A percentile compares a stretch with the other conserved stretches of the same genome.
Evolutionary conservation across 106 monocot species (phyloP).

Genomic region (Triglochin maritima): DNA sequence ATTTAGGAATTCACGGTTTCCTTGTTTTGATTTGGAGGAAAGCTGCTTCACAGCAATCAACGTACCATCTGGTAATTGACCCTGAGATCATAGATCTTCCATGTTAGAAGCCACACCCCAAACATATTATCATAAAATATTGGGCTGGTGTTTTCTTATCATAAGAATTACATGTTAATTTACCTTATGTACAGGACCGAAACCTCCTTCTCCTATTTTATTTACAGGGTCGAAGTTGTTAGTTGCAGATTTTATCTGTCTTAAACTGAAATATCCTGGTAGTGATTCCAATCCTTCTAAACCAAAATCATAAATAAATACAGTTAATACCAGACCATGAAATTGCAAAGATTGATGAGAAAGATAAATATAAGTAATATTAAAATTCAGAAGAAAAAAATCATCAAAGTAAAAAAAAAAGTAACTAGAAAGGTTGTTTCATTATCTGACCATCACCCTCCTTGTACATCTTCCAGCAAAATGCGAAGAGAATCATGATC

Average conservation of each 20-base stretch:
- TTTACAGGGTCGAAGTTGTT: constrained; percentile 11
- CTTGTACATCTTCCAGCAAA: constrained; percentile 10
- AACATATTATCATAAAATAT: too few relatives aligned
- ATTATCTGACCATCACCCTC: constrained; percentile 19
- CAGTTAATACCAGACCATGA: too few relatives aligned
- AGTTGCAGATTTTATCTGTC: constrained; percentile 17
- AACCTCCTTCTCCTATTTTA: constrained; percentile 28
- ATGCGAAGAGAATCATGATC: constrained; percentile 7
- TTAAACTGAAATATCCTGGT: constrained; percentile 13
- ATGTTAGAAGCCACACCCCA: neutral
- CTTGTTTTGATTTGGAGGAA: constrained; percentile 18
- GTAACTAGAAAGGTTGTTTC: neutral
- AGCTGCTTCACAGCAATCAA: constrained; percentile 24
- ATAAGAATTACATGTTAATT: neutral
- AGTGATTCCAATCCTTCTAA: neutral
- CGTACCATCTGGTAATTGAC: constrained; percentile 8
- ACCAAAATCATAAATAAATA: neutral
- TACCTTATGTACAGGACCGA: constrained; percentile 23
- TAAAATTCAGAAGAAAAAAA: neutral
- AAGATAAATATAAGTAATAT: neutral
- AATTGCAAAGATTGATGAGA: neutral
- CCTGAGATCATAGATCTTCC: neutral
- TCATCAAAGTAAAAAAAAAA: neutral
- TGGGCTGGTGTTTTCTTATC: too few relatives aligned
- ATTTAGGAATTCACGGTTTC: constrained; percentile 19